These are phyloP conservation scores for Candolleomyces eurysporus DNA, from an alignment of 768 basidiomycete genomes.

Conservation along the genomic window DNA sequence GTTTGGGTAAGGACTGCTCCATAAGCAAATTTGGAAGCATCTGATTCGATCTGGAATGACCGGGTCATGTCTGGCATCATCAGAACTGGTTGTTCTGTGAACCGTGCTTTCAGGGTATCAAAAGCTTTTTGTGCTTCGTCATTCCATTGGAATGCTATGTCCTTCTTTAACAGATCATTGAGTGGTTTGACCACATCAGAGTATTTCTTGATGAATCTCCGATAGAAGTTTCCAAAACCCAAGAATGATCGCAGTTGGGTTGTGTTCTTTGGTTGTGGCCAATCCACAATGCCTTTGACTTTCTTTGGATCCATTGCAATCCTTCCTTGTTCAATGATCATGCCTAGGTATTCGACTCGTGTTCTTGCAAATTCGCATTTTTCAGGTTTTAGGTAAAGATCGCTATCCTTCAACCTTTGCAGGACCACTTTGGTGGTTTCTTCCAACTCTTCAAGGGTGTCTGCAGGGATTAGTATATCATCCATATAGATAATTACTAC, in stretches of 20 bases:
- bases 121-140: slow-evolving; percentile 21
- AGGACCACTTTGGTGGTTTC: slow-evolving; percentile 1
- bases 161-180: slow-evolving; percentile 24
- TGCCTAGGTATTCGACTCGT: slow-evolving; percentile 29
- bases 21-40: slow-evolving; percentile 29
- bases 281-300: slow-evolving; percentile 31
- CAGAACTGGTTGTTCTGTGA: slow-evolving; percentile 25
- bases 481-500: slow-evolving; percentile 32
- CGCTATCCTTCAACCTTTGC: slow-evolving; percentile 13
- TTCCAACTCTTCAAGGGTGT: slow-evolving; percentile 15
- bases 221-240: slow-evolving; percentile 40
- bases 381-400: slow-evolving; percentile 31
- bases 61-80: slow-evolving; percentile 14
- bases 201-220: slow-evolving; percentile 31
- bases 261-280: slow-evolving; percentile 33
- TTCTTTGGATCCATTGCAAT: slow-evolving; percentile 39
- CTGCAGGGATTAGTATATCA: slow-evolving; percentile 27
- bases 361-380: slow-evolving; percentile 31
- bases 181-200: slow-evolving; percentile 26
- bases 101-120: slow-evolving; percentile 21
- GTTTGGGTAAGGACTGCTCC: slow-evolving; percentile 33
- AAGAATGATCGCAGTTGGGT: slow-evolving; percentile 33
- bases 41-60: slow-evolving; percentile 25
- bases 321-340: slow-evolving; percentile 22
- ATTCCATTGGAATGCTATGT: slow-evolving; percentile 24